A percentile compares a stretch with the other conserved stretches of the same genome.
Evolutionary conservation across 192 early-diverging fungal genomes (phyloP).

Genomic region (Powellomyces hirtus): DNA sequence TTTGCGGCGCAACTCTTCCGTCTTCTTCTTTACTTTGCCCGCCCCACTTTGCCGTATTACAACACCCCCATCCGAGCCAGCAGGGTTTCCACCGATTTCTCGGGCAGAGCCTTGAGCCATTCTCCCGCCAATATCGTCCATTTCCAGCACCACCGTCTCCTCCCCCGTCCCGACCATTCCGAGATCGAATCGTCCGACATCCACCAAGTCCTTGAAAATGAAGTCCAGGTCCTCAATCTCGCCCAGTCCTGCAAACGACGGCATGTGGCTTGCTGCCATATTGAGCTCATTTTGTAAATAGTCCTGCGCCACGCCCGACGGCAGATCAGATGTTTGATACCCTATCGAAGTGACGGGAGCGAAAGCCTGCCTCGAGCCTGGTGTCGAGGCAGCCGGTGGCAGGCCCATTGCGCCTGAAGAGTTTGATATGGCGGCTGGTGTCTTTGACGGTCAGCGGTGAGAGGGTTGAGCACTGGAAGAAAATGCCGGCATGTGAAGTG

Average conservation of each 20-base stretch:
- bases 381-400: too few relatives aligned
- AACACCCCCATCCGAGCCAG: background rate
- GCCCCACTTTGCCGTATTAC: background rate
- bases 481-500: too few relatives aligned
- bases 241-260: constrained; percentile 5
- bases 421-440: too few relatives aligned
- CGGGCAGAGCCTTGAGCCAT: background rate
- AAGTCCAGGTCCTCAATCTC: constrained; percentile 21
- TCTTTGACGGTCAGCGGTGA: too few relatives aligned
- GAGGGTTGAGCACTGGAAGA: too few relatives aligned
- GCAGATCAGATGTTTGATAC: too few relatives aligned
- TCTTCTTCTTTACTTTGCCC: constrained; percentile 24
- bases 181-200: background rate
- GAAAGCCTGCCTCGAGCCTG: too few relatives aligned
- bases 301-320: background rate
- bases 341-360: too few relatives aligned
- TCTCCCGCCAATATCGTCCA: background rate
- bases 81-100: background rate
- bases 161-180: background rate
- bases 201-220: constrained; percentile 14
- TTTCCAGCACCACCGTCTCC: background rate
- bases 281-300: background rate
- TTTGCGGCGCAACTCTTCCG: constrained; percentile 9
- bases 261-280: background rate
- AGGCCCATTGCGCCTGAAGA: too few relatives aligned